Percentiles rank a stretch among this genome's conserved stretches.
phyloP scores from a whole-genome alignment of 352 stramenopile species.

The Pythium plurisporium region DNA sequence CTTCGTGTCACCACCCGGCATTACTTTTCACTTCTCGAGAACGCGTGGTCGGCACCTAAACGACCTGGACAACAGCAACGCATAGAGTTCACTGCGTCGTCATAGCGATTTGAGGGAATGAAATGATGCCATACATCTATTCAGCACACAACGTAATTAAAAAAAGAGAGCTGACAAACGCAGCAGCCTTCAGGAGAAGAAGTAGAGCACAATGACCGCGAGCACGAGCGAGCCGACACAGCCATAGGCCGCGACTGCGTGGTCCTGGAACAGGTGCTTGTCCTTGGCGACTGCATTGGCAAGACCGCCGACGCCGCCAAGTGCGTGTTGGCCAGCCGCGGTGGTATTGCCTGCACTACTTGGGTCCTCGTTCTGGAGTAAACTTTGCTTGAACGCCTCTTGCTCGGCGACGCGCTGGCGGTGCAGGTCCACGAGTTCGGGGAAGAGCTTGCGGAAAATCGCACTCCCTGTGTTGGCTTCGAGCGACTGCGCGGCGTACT shows the following conservation, averaged over 20 bases:
- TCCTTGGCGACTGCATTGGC: slow-evolving; percentile 18
- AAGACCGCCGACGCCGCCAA: slow-evolving; percentile 4
- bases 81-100: background rate
- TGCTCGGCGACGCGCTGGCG: slow-evolving; percentile 33
- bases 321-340: background rate
- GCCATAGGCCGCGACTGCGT: slow-evolving; percentile 29
- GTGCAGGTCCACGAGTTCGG: slow-evolving; percentile 82
- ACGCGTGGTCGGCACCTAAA: slow-evolving; percentile 23
- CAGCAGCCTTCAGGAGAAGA: slow-evolving; percentile 37
- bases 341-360: background rate
- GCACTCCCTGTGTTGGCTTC: slow-evolving; percentile 78
- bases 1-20: slow-evolving; percentile 30
- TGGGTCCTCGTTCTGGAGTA: slow-evolving; percentile 9
- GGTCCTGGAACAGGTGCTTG: slow-evolving; percentile 18
- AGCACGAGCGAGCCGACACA: slow-evolving; percentile 36
- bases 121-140: slow-evolving; percentile 23
- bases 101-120: background rate
- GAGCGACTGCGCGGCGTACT: slow-evolving; percentile 74
- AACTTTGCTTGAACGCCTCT: slow-evolving; percentile 36
- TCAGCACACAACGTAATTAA: background rate
- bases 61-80: background rate
- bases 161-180: background rate
- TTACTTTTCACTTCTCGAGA: slow-evolving; percentile 46
- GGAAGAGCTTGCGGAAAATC: slow-evolving; percentile 86
- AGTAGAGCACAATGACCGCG: slow-evolving; percentile 39